A percentile compares a stretch with the other conserved stretches of the same genome.
Conservation (phyloP, 192 early-diverging fungal genomes). For the Mortierella alpina region DNA sequence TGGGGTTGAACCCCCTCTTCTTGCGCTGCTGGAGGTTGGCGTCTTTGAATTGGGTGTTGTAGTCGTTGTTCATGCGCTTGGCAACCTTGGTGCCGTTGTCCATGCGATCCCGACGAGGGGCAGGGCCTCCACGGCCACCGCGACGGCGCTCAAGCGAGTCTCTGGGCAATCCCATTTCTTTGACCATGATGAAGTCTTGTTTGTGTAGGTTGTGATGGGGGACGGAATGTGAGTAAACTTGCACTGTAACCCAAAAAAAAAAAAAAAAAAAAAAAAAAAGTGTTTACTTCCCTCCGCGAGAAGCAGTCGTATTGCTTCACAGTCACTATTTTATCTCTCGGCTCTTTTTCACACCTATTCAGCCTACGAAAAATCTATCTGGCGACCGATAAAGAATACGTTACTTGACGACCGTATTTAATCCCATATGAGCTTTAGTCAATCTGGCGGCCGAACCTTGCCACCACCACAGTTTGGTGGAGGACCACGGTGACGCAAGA, state of each 20-base stretch:
- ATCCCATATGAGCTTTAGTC: no score
- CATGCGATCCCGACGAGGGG: slow-evolving; percentile 40
- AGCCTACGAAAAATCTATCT: no score
- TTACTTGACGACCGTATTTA: no score
- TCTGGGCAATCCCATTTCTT: slow-evolving; percentile 47
- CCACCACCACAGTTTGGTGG: no score
- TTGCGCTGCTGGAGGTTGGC: slow-evolving; percentile 1
- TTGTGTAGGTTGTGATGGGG: not conserved
- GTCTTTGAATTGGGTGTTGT: slow-evolving; percentile 38
- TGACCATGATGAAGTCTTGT: slow-evolving; percentile 16
- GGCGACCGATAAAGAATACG: no score
- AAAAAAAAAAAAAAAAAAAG: not conserved
- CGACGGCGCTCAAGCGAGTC: slow-evolving; percentile 48
- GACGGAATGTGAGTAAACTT: not conserved
- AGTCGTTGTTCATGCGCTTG: slow-evolving; percentile 48
- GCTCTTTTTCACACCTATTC: no score
- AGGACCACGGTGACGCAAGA: no score
- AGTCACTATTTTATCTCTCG: no score
- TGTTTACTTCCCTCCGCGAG: no score
- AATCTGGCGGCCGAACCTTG: no score
- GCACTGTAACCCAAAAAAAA: not conserved
- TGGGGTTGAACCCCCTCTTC: slow-evolving; percentile 49
- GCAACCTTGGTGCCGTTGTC: slow-evolving; percentile 20
- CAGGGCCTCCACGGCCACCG: slow-evolving; percentile 46
- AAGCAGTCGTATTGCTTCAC: no score